Evolutionary conservation across 2,329 filamentous ascomycete genomes (phyloP).

Genomic region (Aspergillus viridinutans): DNA sequence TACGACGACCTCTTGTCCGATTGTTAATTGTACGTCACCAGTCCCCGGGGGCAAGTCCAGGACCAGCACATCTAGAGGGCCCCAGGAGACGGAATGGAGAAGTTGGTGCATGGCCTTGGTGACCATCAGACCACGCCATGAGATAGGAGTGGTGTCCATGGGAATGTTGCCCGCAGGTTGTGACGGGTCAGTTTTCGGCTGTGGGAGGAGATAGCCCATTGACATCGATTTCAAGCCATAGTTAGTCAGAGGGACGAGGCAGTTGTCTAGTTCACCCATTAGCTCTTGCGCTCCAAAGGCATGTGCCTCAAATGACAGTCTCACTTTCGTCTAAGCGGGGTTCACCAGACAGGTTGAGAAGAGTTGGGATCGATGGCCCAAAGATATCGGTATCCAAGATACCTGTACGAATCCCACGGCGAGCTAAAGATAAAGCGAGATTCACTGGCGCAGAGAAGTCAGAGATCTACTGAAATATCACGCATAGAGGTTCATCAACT

Average conservation of each 20-base stretch:
- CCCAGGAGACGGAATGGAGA: constrained; percentile 93
- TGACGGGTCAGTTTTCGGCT: constrained; percentile 23
- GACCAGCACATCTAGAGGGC: constrained; percentile 78
- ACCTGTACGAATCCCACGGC: constrained; percentile 73
- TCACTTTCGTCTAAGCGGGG: constrained; percentile 69
- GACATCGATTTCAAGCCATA: constrained; percentile 98
- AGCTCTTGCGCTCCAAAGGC: background rate
- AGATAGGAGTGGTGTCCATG: constrained; percentile 65
- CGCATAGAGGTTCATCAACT: too few species aligned
- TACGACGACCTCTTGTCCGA: constrained; percentile 87
- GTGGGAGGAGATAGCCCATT: constrained; percentile 81
- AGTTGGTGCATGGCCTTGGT: constrained; percentile 96
- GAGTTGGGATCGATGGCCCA: constrained; percentile 86
- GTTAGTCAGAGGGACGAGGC: constrained; percentile 81
- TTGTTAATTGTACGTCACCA: constrained; percentile 93
- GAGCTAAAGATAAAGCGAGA: constrained; percentile 79
- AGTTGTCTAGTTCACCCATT: constrained; percentile 27
- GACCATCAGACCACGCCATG: constrained; percentile 95
- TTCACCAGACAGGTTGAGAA: constrained; percentile 76
- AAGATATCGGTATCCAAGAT: constrained; percentile 97
- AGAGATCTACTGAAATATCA: background rate
- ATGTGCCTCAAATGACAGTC: constrained; percentile 22
- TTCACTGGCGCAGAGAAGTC: constrained; percentile 52
- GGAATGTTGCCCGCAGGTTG: constrained; percentile 23
- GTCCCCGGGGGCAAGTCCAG: constrained; percentile 91